A percentile compares a stretch with the other conserved stretches of the same genome.
These are phyloP conservation scores for Claviceps digitariae DNA, from an alignment of 2,329 filamentous ascomycete genomes.

Conservation along the genomic window DNA sequence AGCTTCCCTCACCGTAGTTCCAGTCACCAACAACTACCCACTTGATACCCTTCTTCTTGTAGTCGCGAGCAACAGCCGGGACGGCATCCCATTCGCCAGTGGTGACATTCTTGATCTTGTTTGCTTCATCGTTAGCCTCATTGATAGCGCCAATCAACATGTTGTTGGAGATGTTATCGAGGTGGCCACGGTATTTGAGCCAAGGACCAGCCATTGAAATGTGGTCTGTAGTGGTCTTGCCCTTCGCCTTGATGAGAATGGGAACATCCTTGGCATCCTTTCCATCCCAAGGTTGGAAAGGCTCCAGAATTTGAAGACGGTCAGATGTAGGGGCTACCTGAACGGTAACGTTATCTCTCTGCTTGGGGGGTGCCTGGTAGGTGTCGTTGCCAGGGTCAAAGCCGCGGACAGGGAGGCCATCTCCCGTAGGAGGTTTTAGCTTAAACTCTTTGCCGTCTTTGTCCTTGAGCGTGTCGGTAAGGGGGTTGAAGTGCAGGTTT, in stretches of 20 bases:
- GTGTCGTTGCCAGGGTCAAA: conserved; percentile 89
- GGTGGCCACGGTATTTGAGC: conserved; percentile 97
- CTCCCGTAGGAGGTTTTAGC: conserved; percentile 66
- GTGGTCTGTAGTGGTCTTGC: conserved; percentile 95
- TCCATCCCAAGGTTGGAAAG: conserved; percentile 81
- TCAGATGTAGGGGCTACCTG: conserved; percentile 80
- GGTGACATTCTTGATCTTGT: conserved; percentile 89
- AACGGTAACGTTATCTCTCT: conserved; percentile 61
- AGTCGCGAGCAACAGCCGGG: conserved; percentile 88
- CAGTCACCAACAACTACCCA: conserved; percentile 99
- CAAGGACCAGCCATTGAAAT: conserved; percentile 95
- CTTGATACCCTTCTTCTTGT: conserved; percentile 91
- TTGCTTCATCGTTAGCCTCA: conserved; percentile 88
- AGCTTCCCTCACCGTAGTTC: conserved; percentile 98
- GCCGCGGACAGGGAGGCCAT: conserved; percentile 64
- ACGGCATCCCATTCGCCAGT: conserved; percentile 78
- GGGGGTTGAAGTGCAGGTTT: conserved; percentile 82
- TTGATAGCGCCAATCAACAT: conserved; percentile 98
- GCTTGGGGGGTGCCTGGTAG: conserved; percentile 84
- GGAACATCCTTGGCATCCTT: conserved; percentile 76
- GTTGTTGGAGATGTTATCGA: conserved; percentile 99
- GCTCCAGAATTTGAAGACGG: conserved; percentile 81
- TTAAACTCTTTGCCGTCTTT: conserved; percentile 95
- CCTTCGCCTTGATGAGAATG: conserved; percentile 90
- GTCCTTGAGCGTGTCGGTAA: conserved; percentile 84